Evolutionary conservation across 1,284 basidiomycete genomes (phyloP).

Genomic region (Puccinia coronata): DNA sequence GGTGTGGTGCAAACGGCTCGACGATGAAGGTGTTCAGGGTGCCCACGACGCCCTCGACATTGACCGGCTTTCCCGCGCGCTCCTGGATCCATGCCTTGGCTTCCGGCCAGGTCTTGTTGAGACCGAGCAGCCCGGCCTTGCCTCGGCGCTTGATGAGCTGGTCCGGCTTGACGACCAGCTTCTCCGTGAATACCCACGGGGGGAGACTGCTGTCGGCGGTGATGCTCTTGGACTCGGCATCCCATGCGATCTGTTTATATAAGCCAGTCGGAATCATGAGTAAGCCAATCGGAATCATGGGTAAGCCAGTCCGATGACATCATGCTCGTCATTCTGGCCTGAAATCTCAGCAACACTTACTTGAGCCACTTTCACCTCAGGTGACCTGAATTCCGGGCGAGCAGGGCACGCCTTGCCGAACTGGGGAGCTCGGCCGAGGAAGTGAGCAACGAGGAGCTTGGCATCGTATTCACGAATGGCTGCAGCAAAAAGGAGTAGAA

Average conservation of each 20-base stretch:
- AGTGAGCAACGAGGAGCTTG: conserved; percentile 35
- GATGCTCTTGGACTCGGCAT: no score
- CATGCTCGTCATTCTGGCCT: no score
- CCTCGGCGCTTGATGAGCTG: no score
- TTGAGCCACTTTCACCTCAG: no score
- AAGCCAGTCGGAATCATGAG: no score
- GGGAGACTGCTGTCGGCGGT: no score
- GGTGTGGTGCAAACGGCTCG: conserved; percentile 96
- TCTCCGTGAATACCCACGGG: conserved; percentile 64
- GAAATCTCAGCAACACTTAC: conserved; percentile 14
- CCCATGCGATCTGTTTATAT: no score
- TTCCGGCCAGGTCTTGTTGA: conserved; percentile 88
- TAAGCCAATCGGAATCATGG: no score
- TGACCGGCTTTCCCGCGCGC: no score
- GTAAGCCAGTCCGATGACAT: no score
- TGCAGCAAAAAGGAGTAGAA: background rate
- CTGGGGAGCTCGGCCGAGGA: conserved; percentile 44
- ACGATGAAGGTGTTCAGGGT: conserved; percentile 97
- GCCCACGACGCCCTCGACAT: no score
- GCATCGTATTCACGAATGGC: conserved; percentile 48
- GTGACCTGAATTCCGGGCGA: conserved; percentile 29
- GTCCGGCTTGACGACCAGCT: conserved; percentile 64
- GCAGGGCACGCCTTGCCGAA: conserved; percentile 46
- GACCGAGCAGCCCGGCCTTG: conserved; percentile 89
- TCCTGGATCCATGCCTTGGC: no score